Percentiles rank a stretch among this genome's conserved stretches.
phyloP scores from a whole-genome alignment of 2,329 filamentous ascomycete species.

The Pseudocercospora vitis region DNA sequence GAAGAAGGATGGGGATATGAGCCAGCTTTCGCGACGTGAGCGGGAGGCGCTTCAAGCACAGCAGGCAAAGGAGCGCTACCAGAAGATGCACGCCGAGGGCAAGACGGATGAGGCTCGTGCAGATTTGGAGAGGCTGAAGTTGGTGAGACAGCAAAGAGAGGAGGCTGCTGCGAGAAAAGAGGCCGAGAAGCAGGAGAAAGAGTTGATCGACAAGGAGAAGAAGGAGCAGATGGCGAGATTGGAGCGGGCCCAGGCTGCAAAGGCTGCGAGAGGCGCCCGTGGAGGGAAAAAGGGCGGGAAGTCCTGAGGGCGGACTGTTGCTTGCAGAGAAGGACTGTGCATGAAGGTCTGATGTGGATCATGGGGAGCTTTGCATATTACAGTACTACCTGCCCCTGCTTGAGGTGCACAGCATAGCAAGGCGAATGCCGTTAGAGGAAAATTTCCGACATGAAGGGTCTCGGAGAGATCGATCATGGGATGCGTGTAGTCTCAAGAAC shows the following conservation, averaged over 20 bases:
- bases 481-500: no score
- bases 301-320: no score
- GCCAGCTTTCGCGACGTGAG: conserved; percentile 65
- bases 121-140: conserved; percentile 76
- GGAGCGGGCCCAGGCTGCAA: conserved; percentile 47
- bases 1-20: conserved; percentile 53
- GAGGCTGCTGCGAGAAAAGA: conserved; percentile 79
- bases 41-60: conserved; percentile 80
- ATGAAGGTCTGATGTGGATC: background rate
- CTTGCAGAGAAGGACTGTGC: background rate
- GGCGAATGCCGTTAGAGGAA: conserved; percentile 1
- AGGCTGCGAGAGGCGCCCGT: conserved; percentile 43
- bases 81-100: conserved; percentile 87
- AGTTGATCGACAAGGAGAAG: conserved; percentile 58
- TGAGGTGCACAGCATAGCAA: conserved; percentile 17
- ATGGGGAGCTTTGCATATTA: conserved; percentile 14
- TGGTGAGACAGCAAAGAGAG: conserved; percentile 83
- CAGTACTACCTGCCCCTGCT: conserved; percentile 4
- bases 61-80: conserved; percentile 84
- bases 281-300: conserved; percentile 48
- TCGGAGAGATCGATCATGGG: no score
- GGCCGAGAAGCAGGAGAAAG: conserved; percentile 58
- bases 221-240: conserved; percentile 50
- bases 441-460: no score
- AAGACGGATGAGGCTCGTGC: conserved; percentile 95